A percentile compares a stretch with the other conserved stretches of the same genome.
Conservation (phyloP, 345 rosid species). For the Hypericum androsaemum region DNA sequence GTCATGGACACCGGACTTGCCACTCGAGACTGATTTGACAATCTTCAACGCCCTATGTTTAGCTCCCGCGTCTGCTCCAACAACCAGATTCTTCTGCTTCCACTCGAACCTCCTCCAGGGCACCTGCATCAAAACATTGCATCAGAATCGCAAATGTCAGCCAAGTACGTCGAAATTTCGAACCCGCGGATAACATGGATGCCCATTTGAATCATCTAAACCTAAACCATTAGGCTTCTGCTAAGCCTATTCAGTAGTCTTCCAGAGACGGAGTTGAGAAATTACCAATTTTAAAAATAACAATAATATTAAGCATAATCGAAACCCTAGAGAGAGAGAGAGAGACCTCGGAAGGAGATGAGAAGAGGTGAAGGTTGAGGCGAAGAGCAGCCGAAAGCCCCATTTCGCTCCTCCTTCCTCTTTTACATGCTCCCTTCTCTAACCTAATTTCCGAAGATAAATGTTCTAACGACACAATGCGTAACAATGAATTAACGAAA, state of each 20-base stretch:
- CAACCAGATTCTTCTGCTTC: conserved; percentile 29
- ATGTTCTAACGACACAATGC: no score
- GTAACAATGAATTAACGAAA: no score
- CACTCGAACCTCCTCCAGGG: conserved; percentile 19
- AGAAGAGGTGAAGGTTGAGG: neutral
- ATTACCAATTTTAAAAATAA: no score
- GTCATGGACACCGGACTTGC: conserved; percentile 28
- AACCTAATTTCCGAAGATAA: no score
- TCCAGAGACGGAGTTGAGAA: no score
- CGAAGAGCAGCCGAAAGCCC: neutral
- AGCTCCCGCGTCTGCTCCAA: conserved; percentile 12
- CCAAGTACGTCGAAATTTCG: no score
- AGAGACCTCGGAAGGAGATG: neutral
- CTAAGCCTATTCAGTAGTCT: no score
- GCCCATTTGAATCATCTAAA: no score
- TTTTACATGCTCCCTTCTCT: conserved; percentile 1
- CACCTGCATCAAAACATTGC: conserved; percentile 26
- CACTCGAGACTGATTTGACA: conserved; percentile 33
- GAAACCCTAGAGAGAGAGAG: no score
- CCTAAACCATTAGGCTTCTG: no score
- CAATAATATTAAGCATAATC: no score
- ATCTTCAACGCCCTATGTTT: conserved; percentile 14
- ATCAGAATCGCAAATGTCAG: neutral
- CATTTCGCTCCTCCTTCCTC: neutral
- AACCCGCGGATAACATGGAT: no score